Evolutionary conservation across 2,329 filamentous ascomycete species (phyloP).

Genomic region (Clarireedia paspali): DNA sequence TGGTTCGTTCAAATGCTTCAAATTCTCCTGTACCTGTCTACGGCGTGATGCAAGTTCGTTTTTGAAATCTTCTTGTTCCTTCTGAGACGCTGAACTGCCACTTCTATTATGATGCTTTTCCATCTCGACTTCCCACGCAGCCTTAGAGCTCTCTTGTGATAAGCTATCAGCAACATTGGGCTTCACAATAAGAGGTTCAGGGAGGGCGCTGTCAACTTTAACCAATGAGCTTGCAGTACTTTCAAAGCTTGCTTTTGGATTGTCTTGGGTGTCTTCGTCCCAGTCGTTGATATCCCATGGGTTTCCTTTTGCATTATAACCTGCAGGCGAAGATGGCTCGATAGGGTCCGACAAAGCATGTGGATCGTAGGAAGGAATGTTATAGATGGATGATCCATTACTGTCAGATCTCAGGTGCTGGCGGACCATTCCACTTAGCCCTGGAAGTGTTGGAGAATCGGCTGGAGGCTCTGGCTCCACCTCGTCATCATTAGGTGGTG

Average conservation of each 20-base stretch:
- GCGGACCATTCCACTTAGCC: slow-evolving; percentile 73
- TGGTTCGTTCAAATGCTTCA: slow-evolving; percentile 62
- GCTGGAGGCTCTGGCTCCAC: slow-evolving; percentile 11
- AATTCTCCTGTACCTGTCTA: slow-evolving; percentile 62
- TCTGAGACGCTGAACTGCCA: slow-evolving; percentile 41
- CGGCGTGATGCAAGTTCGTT: slow-evolving; percentile 64
- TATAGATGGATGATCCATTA: slow-evolving; percentile 72
- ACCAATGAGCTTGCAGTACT: slow-evolving; percentile 3
- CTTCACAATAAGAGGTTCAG: slow-evolving; percentile 10
- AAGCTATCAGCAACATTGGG: slow-evolving; percentile 13
- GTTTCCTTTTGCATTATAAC: slow-evolving; percentile 33
- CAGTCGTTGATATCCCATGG: slow-evolving; percentile 37
- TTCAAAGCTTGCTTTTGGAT: slow-evolving; percentile 14
- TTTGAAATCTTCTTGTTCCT: slow-evolving; percentile 63
- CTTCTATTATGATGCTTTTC: slow-evolving; percentile 36
- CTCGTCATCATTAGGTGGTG: neutral
- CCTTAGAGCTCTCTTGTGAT: slow-evolving; percentile 10
- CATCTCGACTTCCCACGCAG: slow-evolving; percentile 26
- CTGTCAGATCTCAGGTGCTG: slow-evolving; percentile 80
- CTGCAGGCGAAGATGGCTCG: slow-evolving; percentile 22
- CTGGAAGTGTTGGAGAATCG: slow-evolving; percentile 74
- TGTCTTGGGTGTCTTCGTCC: slow-evolving; percentile 18
- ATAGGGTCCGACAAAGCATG: slow-evolving; percentile 32
- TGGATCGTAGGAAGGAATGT: slow-evolving; percentile 37
- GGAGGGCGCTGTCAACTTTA: slow-evolving; percentile 12